Conservation (phyloP, 2,329 filamentous ascomycete species). For the Penicillium janthinellum region DNA sequence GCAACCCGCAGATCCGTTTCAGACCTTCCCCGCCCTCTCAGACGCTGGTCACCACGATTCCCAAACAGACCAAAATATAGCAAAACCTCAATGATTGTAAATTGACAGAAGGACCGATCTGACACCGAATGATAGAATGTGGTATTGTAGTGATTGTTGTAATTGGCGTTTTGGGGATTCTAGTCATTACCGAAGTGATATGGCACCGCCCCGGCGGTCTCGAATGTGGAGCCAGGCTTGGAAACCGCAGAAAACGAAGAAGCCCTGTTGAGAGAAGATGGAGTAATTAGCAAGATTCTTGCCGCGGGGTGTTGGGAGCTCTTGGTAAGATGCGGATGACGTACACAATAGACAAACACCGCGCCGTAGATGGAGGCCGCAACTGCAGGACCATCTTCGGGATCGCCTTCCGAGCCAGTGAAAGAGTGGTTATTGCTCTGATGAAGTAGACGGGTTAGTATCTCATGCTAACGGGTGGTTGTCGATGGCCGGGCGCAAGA, state of each 20-base stretch:
- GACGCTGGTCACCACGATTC: slow-evolving; percentile 12
- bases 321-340: slow-evolving; percentile 40
- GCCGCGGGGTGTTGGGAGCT: neutral
- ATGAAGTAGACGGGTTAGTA: slow-evolving; percentile 12
- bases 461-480: neutral
- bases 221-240: slow-evolving; percentile 85
- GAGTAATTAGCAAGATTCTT: slow-evolving; percentile 17
- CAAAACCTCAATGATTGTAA: slow-evolving; percentile 16
- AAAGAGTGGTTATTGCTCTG: slow-evolving; percentile 76
- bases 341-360: slow-evolving; percentile 84
- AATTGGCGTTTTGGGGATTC: neutral
- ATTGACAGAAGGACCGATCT: slow-evolving; percentile 20
- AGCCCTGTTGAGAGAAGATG: slow-evolving; percentile 58
- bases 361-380: slow-evolving; percentile 84
- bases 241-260: slow-evolving; percentile 87
- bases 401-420: slow-evolving; percentile 71
- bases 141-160: slow-evolving; percentile 11
- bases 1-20: slow-evolving; percentile 13
- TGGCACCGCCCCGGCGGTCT: slow-evolving; percentile 79
- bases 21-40: slow-evolving; percentile 15
- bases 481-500: slow-evolving; percentile 6
- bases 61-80: slow-evolving; percentile 23
- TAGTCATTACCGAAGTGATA: slow-evolving; percentile 64
- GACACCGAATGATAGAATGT: slow-evolving; percentile 20
- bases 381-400: slow-evolving; percentile 73